phyloP scores from a whole-genome alignment of 2,329 filamentous ascomycete genomes.

The Alternaria panax region DNA sequence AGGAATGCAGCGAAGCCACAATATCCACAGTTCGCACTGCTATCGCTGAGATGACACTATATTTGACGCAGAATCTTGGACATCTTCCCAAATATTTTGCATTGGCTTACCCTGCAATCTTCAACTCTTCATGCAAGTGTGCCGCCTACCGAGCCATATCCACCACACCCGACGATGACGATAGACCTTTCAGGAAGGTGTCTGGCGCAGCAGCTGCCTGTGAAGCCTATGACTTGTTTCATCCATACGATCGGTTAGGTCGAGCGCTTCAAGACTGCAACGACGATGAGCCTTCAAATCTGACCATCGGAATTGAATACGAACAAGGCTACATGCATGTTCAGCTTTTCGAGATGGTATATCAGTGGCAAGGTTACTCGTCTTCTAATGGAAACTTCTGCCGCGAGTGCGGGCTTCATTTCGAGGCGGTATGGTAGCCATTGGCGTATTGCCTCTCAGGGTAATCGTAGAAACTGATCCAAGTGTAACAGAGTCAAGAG shows the following conservation, averaged over 20 bases:
- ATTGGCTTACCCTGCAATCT: background rate
- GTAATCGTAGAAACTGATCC: background rate
- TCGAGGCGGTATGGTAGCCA: background rate
- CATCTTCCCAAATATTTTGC: too few species aligned
- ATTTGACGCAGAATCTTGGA: too few species aligned
- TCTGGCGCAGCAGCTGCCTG: background rate
- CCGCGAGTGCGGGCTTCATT: background rate
- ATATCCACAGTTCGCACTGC: background rate
- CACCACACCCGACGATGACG: background rate
- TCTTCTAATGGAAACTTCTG: background rate
- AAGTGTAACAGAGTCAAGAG: background rate
- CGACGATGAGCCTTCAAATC: background rate
- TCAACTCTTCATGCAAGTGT: background rate
- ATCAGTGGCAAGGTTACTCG: background rate
- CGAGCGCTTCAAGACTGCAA: background rate
- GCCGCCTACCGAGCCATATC: background rate
- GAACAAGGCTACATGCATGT: background rate
- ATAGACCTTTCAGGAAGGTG: background rate
- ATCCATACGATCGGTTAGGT: background rate
- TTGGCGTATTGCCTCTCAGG: background rate
- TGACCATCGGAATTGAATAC: background rate
- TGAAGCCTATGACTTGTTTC: background rate
- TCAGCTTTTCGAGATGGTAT: background rate
- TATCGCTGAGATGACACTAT: background rate
- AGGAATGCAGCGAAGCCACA: background rate